Conservation (phyloP, 2,329 filamentous ascomycete species). For the Beauveria varroae region DNA sequence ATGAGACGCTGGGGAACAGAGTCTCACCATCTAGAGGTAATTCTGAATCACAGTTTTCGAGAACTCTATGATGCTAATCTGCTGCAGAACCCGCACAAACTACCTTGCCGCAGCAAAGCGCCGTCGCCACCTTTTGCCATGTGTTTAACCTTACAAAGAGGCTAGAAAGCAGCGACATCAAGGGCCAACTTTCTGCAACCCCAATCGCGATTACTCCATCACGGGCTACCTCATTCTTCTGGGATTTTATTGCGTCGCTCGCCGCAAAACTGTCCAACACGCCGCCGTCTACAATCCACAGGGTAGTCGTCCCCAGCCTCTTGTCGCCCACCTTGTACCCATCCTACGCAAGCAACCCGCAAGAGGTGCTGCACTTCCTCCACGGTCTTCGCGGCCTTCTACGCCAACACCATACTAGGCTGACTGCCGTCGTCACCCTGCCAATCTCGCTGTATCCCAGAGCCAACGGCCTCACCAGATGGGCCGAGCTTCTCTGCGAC, state of each 20-base stretch:
- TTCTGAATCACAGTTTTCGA: neutral
- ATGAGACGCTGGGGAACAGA: slow-evolving; percentile 69
- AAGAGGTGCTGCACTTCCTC: slow-evolving; percentile 70
- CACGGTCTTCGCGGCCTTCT: slow-evolving; percentile 71
- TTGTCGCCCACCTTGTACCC: slow-evolving; percentile 83
- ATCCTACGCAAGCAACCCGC: slow-evolving; percentile 58
- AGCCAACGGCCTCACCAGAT: slow-evolving; percentile 66
- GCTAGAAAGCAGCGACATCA: slow-evolving; percentile 41
- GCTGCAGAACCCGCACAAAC: slow-evolving; percentile 16
- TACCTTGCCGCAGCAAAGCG: slow-evolving; percentile 11
- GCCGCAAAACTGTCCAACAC: slow-evolving; percentile 48
- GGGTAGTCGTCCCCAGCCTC: slow-evolving; percentile 76
- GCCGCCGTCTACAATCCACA: slow-evolving; percentile 59
- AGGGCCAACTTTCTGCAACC: slow-evolving; percentile 43
- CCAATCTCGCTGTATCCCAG: slow-evolving; percentile 76
- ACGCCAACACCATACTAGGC: slow-evolving; percentile 53
- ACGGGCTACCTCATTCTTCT: slow-evolving; percentile 37
- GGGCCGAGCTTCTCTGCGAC: slow-evolving; percentile 79
- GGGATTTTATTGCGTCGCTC: slow-evolving; percentile 54
- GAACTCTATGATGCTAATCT: neutral
- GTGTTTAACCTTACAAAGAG: slow-evolving; percentile 64
- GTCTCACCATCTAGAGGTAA: slow-evolving; percentile 60
- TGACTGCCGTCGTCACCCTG: slow-evolving; percentile 69
- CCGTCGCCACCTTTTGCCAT: slow-evolving; percentile 54
- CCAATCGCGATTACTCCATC: slow-evolving; percentile 33